Percentiles rank a stretch among this genome's conserved stretches.
Conservation (phyloP, 345 rosid species). For the Iberis pinnata region DNA sequence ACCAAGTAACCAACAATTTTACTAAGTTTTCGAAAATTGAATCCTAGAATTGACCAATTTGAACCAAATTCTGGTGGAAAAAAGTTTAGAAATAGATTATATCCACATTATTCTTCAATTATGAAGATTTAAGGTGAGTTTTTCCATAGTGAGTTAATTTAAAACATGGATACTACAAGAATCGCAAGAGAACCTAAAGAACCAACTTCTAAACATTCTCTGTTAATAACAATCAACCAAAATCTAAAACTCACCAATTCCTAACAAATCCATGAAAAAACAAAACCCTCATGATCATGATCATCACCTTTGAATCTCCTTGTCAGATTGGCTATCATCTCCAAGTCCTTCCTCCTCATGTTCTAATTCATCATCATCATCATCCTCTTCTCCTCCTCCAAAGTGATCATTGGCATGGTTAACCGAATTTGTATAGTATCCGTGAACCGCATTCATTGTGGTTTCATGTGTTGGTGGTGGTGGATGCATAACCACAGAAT, state of each 20-base stretch:
- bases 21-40: too few species aligned
- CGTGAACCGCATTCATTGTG: slow-evolving; percentile 16
- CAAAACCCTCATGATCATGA: not conserved
- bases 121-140: too few species aligned
- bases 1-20: too few species aligned
- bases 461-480: slow-evolving; percentile 20
- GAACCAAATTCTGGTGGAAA: too few species aligned
- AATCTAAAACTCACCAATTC: slow-evolving; percentile 16
- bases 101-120: too few species aligned
- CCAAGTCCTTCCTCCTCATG: slow-evolving; percentile 26
- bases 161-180: slow-evolving; percentile 28
- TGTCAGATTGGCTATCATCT: slow-evolving; percentile 33
- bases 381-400: slow-evolving; percentile 17
- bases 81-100: too few species aligned
- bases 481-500: slow-evolving; percentile 21
- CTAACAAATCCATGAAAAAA: slow-evolving; percentile 17
- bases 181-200: slow-evolving; percentile 23
- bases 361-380: slow-evolving; percentile 24
- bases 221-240: slow-evolving; percentile 26
- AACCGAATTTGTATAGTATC: slow-evolving; percentile 27
- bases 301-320: slow-evolving; percentile 31
- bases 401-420: slow-evolving; percentile 25
- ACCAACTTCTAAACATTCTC: slow-evolving; percentile 15
- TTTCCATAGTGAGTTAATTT: slow-evolving; percentile 6
- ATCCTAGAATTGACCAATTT: too few species aligned